phyloP scores from a whole-genome alignment of 371 early-diverging fungal genomes.

The Apophysomyces ossiformis region DNA sequence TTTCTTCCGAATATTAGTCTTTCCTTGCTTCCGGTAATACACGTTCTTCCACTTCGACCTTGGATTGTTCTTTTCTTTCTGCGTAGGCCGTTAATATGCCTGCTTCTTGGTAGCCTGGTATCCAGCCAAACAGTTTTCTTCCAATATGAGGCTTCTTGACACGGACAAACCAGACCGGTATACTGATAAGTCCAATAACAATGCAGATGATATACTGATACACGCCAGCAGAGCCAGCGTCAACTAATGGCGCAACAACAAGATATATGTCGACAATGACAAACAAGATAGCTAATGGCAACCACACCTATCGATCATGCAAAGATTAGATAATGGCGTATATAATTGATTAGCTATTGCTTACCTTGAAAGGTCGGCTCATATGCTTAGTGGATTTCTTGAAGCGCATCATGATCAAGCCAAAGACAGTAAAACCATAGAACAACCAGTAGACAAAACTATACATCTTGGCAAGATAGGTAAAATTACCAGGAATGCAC shows the following conservation, averaged over 20 bases:
- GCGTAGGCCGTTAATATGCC: slow-evolving; percentile 12
- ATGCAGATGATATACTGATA: slow-evolving; percentile 44
- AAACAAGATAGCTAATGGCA: slow-evolving; percentile 41
- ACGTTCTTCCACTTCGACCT: slow-evolving; percentile 4
- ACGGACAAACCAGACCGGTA: slow-evolving; percentile 47
- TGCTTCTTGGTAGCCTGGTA: slow-evolving; percentile 40
- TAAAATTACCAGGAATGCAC: slow-evolving; percentile 55
- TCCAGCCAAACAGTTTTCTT: slow-evolving; percentile 40
- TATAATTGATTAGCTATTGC: too few relatives aligned
- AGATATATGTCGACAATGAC: slow-evolving; percentile 38
- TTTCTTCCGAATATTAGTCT: neutral
- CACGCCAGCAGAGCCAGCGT: slow-evolving; percentile 42
- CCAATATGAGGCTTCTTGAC: slow-evolving; percentile 38
- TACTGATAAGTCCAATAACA: slow-evolving; percentile 34
- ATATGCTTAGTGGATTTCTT: slow-evolving; percentile 32
- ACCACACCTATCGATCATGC: slow-evolving; percentile 25
- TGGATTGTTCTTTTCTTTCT: slow-evolving; percentile 3
- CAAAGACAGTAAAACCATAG: slow-evolving; percentile 49
- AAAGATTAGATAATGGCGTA: too few relatives aligned
- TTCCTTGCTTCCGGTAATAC: neutral
- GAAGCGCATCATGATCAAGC: slow-evolving; percentile 42
- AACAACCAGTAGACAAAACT: slow-evolving; percentile 64
- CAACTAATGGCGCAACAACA: slow-evolving; percentile 44
- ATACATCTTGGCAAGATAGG: slow-evolving; percentile 61
- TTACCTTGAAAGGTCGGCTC: slow-evolving; percentile 38